phyloP scores from a whole-genome alignment of 805 yeast genomes.

The Ogataea neopini region DNA sequence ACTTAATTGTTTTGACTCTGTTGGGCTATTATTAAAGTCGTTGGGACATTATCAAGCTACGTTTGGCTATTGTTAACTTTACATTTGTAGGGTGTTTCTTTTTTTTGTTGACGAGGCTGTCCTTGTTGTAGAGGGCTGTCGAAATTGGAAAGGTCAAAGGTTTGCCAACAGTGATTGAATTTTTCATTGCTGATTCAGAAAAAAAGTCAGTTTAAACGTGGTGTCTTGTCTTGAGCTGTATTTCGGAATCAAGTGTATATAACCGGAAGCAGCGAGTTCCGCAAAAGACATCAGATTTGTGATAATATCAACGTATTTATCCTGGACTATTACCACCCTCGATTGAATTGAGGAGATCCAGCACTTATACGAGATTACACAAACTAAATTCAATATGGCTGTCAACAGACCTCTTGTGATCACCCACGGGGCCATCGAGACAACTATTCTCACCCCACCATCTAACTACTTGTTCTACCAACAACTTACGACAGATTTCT shows the following conservation, averaged over 20 bases:
- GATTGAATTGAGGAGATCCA: slow-evolving; percentile 9
- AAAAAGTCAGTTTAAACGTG: not conserved
- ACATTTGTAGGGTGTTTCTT: slow-evolving; percentile 2
- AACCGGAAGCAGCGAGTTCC: slow-evolving; percentile 3
- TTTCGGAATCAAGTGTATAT: slow-evolving; percentile 4
- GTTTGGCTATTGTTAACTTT: not conserved
- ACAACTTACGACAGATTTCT: slow-evolving; percentile 85
- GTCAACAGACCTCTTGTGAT: slow-evolving; percentile 74
- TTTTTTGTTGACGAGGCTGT: slow-evolving; percentile 12
- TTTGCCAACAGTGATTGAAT: slow-evolving; percentile 5
- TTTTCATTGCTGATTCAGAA: not conserved
- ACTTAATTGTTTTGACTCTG: not conserved
- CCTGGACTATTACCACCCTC: slow-evolving; percentile 6
- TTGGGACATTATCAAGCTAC: not conserved
- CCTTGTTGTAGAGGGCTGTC: slow-evolving; percentile 7
- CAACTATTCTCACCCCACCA: slow-evolving; percentile 84
- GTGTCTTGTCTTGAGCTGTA: not conserved
- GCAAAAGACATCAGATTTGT: slow-evolving; percentile 1
- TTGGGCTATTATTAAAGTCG: slow-evolving; percentile 1
- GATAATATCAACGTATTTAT: slow-evolving; percentile 1
- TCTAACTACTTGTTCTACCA: slow-evolving; percentile 75
- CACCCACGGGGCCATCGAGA: slow-evolving; percentile 84
- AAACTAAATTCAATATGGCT: slow-evolving; percentile 22
- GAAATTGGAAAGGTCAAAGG: slow-evolving; percentile 1
- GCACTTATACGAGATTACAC: slow-evolving; percentile 7